phyloP scores from a whole-genome alignment of 2,329 filamentous ascomycete genomes.

The Clonostachys rosea region DNA sequence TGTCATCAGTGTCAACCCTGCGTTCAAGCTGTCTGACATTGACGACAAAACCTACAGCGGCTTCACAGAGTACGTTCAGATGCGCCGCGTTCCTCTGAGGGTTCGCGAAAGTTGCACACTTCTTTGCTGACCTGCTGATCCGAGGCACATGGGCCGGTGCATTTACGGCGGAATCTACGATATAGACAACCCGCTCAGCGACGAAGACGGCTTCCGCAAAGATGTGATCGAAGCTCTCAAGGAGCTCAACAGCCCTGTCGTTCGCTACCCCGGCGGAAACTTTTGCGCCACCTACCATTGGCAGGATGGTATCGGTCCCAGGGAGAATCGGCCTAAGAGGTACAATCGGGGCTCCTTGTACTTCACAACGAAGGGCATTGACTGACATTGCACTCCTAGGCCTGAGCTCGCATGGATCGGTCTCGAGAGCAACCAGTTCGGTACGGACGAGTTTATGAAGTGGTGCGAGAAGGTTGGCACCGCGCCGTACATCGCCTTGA shows the following conservation, averaged over 20 bases:
- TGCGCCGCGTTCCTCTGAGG: no score
- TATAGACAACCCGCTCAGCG: constrained; percentile 65
- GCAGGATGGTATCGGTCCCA: constrained; percentile 75
- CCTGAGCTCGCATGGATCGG: constrained; percentile 78
- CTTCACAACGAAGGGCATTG: background rate
- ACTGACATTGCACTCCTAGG: constrained; percentile 23
- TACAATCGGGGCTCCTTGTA: constrained; percentile 6
- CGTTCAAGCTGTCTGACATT: constrained; percentile 65
- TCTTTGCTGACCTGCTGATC: constrained; percentile 1
- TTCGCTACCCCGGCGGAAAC: constrained; percentile 80
- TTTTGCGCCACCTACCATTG: constrained; percentile 84
- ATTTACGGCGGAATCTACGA: constrained; percentile 87
- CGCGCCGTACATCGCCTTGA: constrained; percentile 75
- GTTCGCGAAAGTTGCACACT: background rate
- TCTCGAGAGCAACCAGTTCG: constrained; percentile 73
- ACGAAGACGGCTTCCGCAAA: constrained; percentile 70
- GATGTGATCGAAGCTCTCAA: constrained; percentile 72
- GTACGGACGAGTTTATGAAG: constrained; percentile 81
- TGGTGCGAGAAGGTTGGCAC: constrained; percentile 72
- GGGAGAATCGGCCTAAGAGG: constrained; percentile 56
- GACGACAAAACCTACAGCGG: constrained; percentile 79
- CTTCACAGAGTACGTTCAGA: constrained; percentile 64
- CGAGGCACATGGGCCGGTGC: constrained; percentile 81
- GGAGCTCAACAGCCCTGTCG: constrained; percentile 71
- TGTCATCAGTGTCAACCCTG: constrained; percentile 60